Conservation (phyloP, 371 early-diverging fungal species). For the Circinella umbellata region DNA sequence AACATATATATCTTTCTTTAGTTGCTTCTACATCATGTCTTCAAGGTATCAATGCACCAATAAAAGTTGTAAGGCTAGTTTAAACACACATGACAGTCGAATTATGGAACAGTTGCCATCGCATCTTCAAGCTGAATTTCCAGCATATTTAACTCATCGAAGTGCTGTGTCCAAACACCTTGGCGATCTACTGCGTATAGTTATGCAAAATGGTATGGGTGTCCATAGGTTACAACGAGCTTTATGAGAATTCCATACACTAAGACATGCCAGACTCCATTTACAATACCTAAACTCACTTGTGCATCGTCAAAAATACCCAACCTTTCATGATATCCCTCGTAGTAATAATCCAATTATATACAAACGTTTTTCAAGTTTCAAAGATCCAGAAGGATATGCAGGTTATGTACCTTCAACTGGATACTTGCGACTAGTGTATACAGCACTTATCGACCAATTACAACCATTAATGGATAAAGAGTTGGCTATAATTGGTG, state of each 20-base stretch:
- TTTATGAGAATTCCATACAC: slow-evolving; percentile 22
- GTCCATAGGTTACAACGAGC: slow-evolving; percentile 15
- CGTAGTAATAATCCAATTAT: neutral
- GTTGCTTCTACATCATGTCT: slow-evolving; percentile 27
- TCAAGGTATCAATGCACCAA: slow-evolving; percentile 10
- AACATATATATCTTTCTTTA: neutral
- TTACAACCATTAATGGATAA: slow-evolving; percentile 4
- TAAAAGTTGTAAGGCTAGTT: slow-evolving; percentile 1
- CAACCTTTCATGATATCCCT: neutral
- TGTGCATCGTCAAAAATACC: neutral
- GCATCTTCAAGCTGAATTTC: slow-evolving; percentile 23
- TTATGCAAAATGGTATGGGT: slow-evolving; percentile 19
- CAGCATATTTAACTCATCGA: slow-evolving; percentile 25
- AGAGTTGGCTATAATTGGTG: neutral
- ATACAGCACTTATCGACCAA: neutral
- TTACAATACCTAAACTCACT: slow-evolving; percentile 16
- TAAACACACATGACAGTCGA: slow-evolving; percentile 7
- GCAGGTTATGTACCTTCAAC: slow-evolving; percentile 11
- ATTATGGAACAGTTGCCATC: slow-evolving; percentile 17
- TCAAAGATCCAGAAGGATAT: slow-evolving; percentile 10
- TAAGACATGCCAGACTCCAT: slow-evolving; percentile 14
- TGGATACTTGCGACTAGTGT: slow-evolving; percentile 8
- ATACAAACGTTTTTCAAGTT: slow-evolving; percentile 5
- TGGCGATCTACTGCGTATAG: slow-evolving; percentile 19
- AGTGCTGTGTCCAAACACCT: slow-evolving; percentile 22